Conservation (phyloP, 306 rosid species). For the Vachellia pachyceras region DNA sequence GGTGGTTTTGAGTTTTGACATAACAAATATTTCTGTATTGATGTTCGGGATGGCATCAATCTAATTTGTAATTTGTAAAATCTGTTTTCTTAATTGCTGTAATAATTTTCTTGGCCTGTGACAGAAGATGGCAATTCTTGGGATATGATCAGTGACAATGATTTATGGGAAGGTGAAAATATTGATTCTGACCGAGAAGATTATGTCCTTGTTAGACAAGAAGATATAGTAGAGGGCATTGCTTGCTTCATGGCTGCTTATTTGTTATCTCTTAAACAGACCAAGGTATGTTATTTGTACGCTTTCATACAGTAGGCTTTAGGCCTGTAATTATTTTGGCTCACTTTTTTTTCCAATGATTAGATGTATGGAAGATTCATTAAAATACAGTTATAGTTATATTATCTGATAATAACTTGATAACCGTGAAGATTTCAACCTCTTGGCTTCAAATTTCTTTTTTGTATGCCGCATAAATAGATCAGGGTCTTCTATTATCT, state of each 20-base stretch:
- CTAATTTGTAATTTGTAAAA: neutral
- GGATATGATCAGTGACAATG: slow-evolving; percentile 81
- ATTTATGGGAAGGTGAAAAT: slow-evolving; percentile 82
- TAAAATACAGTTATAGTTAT: slow-evolving; percentile 23
- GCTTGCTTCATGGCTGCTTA: slow-evolving; percentile 98
- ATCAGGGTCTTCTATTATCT: neutral
- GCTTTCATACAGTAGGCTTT: slow-evolving; percentile 19
- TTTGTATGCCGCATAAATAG: neutral
- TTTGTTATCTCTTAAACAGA: slow-evolving; percentile 82
- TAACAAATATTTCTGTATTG: neutral
- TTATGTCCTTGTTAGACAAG: slow-evolving; percentile 87
- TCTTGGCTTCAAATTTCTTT: neutral
- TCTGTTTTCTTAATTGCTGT: slow-evolving; percentile 19
- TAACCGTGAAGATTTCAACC: neutral
- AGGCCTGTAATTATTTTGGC: neutral
- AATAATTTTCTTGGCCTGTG: slow-evolving; percentile 32
- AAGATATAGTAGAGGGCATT: slow-evolving; percentile 93
- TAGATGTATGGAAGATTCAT: slow-evolving; percentile 1
- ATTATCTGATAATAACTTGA: neutral
- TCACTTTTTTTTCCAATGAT: neutral
- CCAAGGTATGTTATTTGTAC: slow-evolving; percentile 63
- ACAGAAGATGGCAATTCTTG: slow-evolving; percentile 90
- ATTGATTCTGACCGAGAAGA: slow-evolving; percentile 68
- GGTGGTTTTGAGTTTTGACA: slow-evolving; percentile 14
- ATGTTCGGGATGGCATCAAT: slow-evolving; percentile 2